Base-by-base conservation (phyloP, 805 yeast genomes). In the Isabelozyma gotoi region DNA sequence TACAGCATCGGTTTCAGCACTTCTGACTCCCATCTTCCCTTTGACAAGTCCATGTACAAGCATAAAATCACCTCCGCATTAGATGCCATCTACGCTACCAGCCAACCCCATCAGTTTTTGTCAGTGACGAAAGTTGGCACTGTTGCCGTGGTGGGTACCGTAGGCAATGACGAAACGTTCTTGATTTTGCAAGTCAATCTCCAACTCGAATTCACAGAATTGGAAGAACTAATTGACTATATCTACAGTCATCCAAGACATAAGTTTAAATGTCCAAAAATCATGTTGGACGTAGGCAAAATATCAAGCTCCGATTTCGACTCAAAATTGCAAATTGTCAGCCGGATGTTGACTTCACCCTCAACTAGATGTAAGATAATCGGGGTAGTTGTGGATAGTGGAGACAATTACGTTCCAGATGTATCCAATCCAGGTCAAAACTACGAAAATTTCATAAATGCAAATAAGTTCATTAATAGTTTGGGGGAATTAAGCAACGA, bases 101-200 rank as follows among this genome's bases (percentile, higher is more conserved):
- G 66, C 4, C 65, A 67, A 40, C 69, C 69, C 1, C 82, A 78
- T 59, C 72, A 70, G 49, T 78, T 76, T 51, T 57, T 78, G 19
- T 68, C 76, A 2, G 68, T 77, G 15, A 73, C 76, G 18, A 74
- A 75, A 47, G 51, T 65, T 17, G 82, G 82, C 3, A 65, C 72
- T 2, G 78, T 72, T 10, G 73, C 80, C 0, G 74, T 73, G 20
- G 75, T 73, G 7, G 76, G 76, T 12, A 76, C 82, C 1, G 59
- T 57, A 7, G 82, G 82, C 1, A 78, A 78, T 55, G 51, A 57
- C 16, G 81, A 78, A 47, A 74, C 81, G 1, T 78, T 77, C 53
- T 51, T 74, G 10, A 59, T 75, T 8, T 45, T 77, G 37, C 53
- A 63, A 35, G 46, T 68, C 10, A 57, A 57, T 31, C 21, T 36